Conservation (phyloP, 257 asterid species). For the Avicennia marina region DNA sequence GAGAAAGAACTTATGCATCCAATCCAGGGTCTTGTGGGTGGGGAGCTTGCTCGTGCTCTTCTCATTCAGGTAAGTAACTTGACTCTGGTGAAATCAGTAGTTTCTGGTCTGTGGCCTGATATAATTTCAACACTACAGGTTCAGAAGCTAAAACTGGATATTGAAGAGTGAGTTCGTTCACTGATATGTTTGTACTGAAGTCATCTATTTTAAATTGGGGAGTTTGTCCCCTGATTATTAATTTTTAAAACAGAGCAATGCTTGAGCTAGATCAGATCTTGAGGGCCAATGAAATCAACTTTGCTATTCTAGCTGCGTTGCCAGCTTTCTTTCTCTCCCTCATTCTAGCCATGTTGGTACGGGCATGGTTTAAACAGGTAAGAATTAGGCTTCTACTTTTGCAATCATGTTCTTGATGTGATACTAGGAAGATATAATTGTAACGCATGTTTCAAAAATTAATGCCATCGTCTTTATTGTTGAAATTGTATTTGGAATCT, state of each 20-base stretch:
- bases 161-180: conserved; percentile 76
- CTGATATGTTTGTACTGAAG: conserved; percentile 17
- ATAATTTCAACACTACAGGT: conserved; percentile 48
- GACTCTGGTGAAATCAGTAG: conserved; percentile 14
- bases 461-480: no score
- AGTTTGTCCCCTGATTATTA: conserved; percentile 24
- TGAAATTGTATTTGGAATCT: no score
- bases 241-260: conserved; percentile 74
- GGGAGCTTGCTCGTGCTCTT: conserved; percentile 89
- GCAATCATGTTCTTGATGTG: conserved; percentile 6
- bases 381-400: conserved; percentile 9
- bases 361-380: conserved; percentile 95
- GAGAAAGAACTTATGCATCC: conserved; percentile 97
- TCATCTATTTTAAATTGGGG: conserved; percentile 15
- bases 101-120: conserved; percentile 31
- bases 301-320: conserved; percentile 96
- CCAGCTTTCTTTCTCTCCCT: conserved; percentile 96
- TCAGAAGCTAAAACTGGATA: conserved; percentile 96
- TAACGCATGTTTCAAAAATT: no score
- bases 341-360: conserved; percentile 66
- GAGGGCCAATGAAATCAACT: conserved; percentile 98
- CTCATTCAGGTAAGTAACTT: conserved; percentile 75
- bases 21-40: conserved; percentile 83
- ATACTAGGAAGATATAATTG: no score
- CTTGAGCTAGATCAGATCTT: conserved; percentile 98